phyloP scores from a whole-genome alignment of 2,329 filamentous ascomycete genomes.

The Penicillium hesseltinei region DNA sequence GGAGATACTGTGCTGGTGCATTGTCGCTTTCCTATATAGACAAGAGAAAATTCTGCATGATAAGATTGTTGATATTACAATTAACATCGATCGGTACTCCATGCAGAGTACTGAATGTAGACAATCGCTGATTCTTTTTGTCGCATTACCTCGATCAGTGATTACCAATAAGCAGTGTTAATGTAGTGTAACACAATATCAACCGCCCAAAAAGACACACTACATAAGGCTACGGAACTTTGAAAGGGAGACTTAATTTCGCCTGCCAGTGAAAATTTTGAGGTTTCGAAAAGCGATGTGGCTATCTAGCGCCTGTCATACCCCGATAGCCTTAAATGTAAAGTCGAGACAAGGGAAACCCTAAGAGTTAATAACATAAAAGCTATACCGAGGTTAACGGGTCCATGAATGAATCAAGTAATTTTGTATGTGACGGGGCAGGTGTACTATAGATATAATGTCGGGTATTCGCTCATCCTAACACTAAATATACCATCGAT shows the following conservation, averaged over 20 bases:
- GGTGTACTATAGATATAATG: neutral
- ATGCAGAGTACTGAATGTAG: neutral
- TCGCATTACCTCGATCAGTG: neutral
- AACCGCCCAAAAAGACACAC: neutral
- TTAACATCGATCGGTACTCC: neutral
- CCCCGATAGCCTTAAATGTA: neutral
- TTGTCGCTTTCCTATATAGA: too few relatives aligned
- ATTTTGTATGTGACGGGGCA: neutral
- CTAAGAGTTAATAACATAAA: neutral
- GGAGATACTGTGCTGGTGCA: neutral
- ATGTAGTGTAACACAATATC: neutral
- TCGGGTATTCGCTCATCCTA: neutral
- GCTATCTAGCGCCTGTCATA: neutral
- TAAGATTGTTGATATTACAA: neutral
- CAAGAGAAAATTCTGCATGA: neutral
- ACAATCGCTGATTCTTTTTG: too few relatives aligned
- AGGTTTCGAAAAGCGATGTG: neutral
- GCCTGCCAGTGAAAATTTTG: neutral
- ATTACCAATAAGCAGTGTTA: neutral
- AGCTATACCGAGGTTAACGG: neutral
- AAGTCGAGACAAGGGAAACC: neutral
- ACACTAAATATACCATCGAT: neutral
- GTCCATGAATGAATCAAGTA: neutral
- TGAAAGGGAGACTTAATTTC: neutral
- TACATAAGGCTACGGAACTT: neutral